Percentiles rank a stretch among this genome's conserved stretches.
These are phyloP conservation scores for Scytalidium sp. DNA, from an alignment of 2,329 filamentous ascomycete species.

Conservation along the genomic window DNA sequence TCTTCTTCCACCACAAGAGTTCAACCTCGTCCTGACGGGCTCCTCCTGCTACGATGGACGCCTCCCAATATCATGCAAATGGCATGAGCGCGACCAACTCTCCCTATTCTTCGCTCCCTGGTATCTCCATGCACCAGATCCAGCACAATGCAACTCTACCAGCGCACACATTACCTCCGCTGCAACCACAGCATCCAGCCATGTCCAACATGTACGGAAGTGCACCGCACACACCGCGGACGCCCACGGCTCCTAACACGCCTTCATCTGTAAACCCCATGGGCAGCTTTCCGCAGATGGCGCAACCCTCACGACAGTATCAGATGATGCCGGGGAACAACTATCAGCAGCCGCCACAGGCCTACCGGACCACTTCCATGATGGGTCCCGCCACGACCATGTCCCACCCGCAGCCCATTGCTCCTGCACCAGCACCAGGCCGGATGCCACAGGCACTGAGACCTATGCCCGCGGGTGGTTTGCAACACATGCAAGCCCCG, in stretches of 20 bases:
- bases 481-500: slow-evolving; percentile 49
- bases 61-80: slow-evolving; percentile 25
- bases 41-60: slow-evolving; percentile 19
- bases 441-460: slow-evolving; percentile 57
- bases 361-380: slow-evolving; percentile 57
- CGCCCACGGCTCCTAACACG: slow-evolving; percentile 60
- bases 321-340: slow-evolving; percentile 25
- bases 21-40: neutral
- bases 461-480: slow-evolving; percentile 67
- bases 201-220: slow-evolving; percentile 54
- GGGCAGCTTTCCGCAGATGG: slow-evolving; percentile 55
- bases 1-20: neutral
- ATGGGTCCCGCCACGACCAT: slow-evolving; percentile 65
- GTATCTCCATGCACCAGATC: slow-evolving; percentile 32
- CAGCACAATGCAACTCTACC: slow-evolving; percentile 40
- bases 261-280: slow-evolving; percentile 53
- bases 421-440: slow-evolving; percentile 61
- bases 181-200: slow-evolving; percentile 47
- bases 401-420: slow-evolving; percentile 73
- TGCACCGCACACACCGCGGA: slow-evolving; percentile 54
- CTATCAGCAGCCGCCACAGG: slow-evolving; percentile 21
- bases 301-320: slow-evolving; percentile 25
- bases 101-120: slow-evolving; percentile 23
- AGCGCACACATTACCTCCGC: slow-evolving; percentile 54
- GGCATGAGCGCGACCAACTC: slow-evolving; percentile 25